phyloP scores from a whole-genome alignment of 352 stramenopile genomes.

The Pythium folliculosum region DNA sequence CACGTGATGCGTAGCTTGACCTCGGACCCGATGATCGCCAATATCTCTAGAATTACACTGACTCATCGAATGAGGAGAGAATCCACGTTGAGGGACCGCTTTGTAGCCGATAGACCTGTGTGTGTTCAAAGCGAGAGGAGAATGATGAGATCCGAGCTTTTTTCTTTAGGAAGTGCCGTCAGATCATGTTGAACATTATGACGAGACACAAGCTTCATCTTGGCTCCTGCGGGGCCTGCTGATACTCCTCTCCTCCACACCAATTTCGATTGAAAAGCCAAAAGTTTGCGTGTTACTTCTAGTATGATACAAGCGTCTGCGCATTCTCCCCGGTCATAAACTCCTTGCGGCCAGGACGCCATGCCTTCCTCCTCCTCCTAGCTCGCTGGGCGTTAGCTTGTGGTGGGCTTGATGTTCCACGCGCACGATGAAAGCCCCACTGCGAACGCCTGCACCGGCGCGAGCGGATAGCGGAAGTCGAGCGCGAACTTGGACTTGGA shows the following conservation, averaged over 20 bases:
- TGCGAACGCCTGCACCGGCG: slow-evolving; percentile 84
- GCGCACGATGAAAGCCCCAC: slow-evolving; percentile 84
- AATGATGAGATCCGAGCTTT: slow-evolving; percentile 72
- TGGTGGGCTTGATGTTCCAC: slow-evolving; percentile 68
- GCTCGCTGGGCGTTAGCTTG: slow-evolving; percentile 2
- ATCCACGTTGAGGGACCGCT: slow-evolving; percentile 52
- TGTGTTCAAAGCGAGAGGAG: slow-evolving; percentile 19
- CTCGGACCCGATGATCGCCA: slow-evolving; percentile 18
- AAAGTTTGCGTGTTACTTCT: not conserved
- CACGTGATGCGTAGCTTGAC: not conserved
- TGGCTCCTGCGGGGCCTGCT: slow-evolving; percentile 1
- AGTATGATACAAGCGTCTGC: slow-evolving; percentile 5
- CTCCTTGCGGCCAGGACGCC: not conserved
- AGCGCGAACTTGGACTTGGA: slow-evolving; percentile 86
- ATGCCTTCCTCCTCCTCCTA: not conserved
- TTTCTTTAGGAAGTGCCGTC: slow-evolving; percentile 72
- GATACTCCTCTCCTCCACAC: not conserved
- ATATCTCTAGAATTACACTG: slow-evolving; percentile 81
- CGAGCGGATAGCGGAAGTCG: slow-evolving; percentile 86
- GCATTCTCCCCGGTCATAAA: not conserved
- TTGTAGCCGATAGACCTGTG: not conserved
- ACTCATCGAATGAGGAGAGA: slow-evolving; percentile 50
- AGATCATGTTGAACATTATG: slow-evolving; percentile 79
- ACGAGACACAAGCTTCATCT: slow-evolving; percentile 52
- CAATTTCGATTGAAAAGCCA: not conserved